Conservation (phyloP, 139 green algal species). For the Volvox africanus region DNA sequence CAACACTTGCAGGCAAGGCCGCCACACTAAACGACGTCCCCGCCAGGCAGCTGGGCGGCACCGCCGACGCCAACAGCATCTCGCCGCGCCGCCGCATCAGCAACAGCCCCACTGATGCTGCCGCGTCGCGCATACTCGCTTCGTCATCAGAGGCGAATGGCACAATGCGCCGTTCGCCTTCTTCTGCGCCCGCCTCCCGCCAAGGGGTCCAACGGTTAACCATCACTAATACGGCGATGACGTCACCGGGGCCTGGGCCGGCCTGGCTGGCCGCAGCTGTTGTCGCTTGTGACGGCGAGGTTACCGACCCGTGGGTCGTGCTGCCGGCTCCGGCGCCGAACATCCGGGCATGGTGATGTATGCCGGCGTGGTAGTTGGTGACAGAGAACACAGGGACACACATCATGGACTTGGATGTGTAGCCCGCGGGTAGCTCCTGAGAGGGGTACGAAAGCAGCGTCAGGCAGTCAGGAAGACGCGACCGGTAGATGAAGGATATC, state of each 20-base stretch:
- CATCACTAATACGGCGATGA: slow-evolving; percentile 18
- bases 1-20: slow-evolving; percentile 26
- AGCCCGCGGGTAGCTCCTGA: slow-evolving; percentile 42
- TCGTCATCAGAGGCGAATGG: slow-evolving; percentile 33
- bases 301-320: background rate
- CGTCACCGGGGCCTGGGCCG: background rate
- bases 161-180: slow-evolving; percentile 39
- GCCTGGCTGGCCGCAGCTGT: background rate
- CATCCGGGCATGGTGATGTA: background rate
- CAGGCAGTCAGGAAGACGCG: background rate
- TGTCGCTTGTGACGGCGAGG: too few relatives aligned
- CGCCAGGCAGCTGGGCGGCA: background rate
- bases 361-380: background rate
- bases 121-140: background rate
- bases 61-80: slow-evolving; percentile 34
- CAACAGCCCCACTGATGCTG: slow-evolving; percentile 12
- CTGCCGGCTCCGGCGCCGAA: background rate
- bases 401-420: slow-evolving; percentile 42
- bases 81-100: slow-evolving; percentile 40
- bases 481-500: too few relatives aligned
- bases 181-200: slow-evolving; percentile 19
- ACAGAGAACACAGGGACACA: slow-evolving; percentile 9
- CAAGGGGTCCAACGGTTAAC: slow-evolving; percentile 44
- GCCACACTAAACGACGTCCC: slow-evolving; percentile 9
- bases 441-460: background rate